Base-by-base conservation (phyloP, 768 basidiomycete genomes). In the Mycena alexandri region DNA sequence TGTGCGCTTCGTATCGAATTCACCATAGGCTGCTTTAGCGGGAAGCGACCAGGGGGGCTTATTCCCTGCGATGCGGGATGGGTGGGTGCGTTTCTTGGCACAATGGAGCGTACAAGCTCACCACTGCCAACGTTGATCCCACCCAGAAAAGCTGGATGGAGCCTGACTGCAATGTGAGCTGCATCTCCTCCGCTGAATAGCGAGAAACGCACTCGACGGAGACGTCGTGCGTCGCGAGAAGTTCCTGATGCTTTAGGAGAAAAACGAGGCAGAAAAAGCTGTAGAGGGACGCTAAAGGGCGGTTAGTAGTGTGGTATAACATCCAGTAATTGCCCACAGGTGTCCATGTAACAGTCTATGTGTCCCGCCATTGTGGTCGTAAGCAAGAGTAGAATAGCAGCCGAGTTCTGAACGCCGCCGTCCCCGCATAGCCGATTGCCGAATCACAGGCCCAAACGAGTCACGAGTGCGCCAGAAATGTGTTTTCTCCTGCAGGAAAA, bases 331-430 rank as follows among this genome's bases (percentile, higher is more conserved):
- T 29, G 46, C 70, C 0, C 57, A 71, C 70, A 62, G 61, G 59
- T 58, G 61, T 72, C 71, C 60, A 72, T 10, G 22, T 69, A 69
- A 36, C 71, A 72, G 36, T 72, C 71, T 17, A 72, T 72, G 14
- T 69, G 62, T n/a, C 59, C 63, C 52, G 43, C 58, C 70, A 68
- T 65, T 19, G 52, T 25, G 9, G 38, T 38, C 38, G 38, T 3
- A 9, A 38, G 14, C 11, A 38, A 9, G 38, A 14, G n/a, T n/a
- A n/a, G n/a, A n/a, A n/a, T n/a, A n/a, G n/a, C n/a, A n/a, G n/a
- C n/a, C n/a, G n/a, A n/a, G n/a, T n/a, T n/a, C n/a, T n/a, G n/a
- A n/a, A n/a, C n/a, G n/a, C n/a, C n/a, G n/a, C n/a, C n/a, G n/a
- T n/a, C n/a, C 38, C 38, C 11, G 29, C 29, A 29, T 29, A 29